Conservation (phyloP, 306 rosid species). For the Dalbergia cochinchinensis region DNA sequence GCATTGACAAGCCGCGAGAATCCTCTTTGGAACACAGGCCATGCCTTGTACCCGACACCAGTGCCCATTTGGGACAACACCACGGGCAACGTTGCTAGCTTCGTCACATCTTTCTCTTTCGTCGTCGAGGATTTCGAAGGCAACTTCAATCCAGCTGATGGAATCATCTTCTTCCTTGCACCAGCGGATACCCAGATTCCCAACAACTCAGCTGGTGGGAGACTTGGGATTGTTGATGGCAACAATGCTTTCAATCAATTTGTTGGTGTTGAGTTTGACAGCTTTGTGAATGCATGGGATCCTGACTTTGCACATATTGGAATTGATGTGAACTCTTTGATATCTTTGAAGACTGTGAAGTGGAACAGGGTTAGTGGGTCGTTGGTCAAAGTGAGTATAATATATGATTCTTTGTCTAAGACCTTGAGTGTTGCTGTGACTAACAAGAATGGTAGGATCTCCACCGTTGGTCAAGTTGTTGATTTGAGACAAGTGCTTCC, state of each 20-base stretch:
- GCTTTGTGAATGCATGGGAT: not conserved
- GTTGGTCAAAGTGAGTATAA: not conserved
- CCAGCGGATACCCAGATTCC: not conserved
- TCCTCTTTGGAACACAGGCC: not conserved
- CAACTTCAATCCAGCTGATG: not conserved
- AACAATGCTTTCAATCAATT: not conserved
- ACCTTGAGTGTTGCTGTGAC: not conserved
- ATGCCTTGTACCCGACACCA: not conserved
- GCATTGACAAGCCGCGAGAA: not conserved
- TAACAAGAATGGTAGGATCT: not conserved
- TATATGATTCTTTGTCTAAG: not conserved
- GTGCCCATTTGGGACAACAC: not conserved
- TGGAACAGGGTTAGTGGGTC: not conserved
- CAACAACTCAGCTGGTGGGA: not conserved
- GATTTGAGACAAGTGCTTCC: constrained; percentile 14
- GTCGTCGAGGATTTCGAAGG: not conserved
- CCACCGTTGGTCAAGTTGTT: not conserved
- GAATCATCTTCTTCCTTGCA: not conserved
- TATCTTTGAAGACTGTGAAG: not conserved
- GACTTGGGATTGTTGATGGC: not conserved
- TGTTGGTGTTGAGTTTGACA: constrained; percentile 5
- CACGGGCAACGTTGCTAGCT: constrained; percentile 8
- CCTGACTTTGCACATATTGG: not conserved
- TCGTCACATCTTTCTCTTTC: constrained; percentile 11
- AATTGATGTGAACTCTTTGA: constrained; percentile 18